A percentile compares a stretch with the other conserved stretches of the same genome.
phyloP scores from a whole-genome alignment of 352 stramenopile genomes.

The Pythium guiyangense region DNA sequence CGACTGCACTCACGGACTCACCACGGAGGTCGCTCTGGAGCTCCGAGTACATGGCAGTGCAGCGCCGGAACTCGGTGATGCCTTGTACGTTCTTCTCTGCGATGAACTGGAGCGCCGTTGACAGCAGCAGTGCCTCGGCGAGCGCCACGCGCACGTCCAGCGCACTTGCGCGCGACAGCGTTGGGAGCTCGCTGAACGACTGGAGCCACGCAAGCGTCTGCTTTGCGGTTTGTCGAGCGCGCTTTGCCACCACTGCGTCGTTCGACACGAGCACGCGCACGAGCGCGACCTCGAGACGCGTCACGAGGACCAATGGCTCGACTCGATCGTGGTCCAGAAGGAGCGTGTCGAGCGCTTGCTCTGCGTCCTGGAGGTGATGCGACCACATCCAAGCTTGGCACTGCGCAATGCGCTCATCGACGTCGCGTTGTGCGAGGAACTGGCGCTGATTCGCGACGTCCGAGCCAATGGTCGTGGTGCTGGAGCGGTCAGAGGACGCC shows the following conservation, averaged over 20 bases:
- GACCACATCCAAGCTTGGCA: constrained; percentile 24
- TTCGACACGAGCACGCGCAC: constrained; percentile 36
- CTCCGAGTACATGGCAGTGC: constrained; percentile 19
- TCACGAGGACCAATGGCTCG: constrained; percentile 22
- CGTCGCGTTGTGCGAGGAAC: not conserved
- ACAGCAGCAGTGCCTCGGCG: constrained; percentile 28
- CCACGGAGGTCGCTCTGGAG: constrained; percentile 17
- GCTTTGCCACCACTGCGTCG: constrained; percentile 21
- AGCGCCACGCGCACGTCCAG: constrained; percentile 19
- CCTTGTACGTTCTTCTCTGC: constrained; percentile 23
- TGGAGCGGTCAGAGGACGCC: not conserved
- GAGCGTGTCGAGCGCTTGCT: constrained; percentile 5
- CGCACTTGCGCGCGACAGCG: constrained; percentile 23
- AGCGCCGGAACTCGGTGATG: constrained; percentile 21
- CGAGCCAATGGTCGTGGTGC: not conserved
- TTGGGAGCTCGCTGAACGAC: constrained; percentile 20
- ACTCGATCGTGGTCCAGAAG: constrained; percentile 9
- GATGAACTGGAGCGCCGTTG: constrained; percentile 21
- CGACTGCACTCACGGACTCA: not conserved
- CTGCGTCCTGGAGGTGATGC: constrained; percentile 20
- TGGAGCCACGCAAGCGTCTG: constrained; percentile 27
- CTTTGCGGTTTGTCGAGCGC: constrained; percentile 16
- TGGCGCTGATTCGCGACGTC: not conserved
- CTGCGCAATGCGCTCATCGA: constrained; percentile 16
- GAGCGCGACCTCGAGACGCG: constrained; percentile 23